Evolutionary conservation across 768 basidiomycete genomes (phyloP), one percentile per base, ranked within the genome.

Genomic region (Boletus subparvulus): DNA sequence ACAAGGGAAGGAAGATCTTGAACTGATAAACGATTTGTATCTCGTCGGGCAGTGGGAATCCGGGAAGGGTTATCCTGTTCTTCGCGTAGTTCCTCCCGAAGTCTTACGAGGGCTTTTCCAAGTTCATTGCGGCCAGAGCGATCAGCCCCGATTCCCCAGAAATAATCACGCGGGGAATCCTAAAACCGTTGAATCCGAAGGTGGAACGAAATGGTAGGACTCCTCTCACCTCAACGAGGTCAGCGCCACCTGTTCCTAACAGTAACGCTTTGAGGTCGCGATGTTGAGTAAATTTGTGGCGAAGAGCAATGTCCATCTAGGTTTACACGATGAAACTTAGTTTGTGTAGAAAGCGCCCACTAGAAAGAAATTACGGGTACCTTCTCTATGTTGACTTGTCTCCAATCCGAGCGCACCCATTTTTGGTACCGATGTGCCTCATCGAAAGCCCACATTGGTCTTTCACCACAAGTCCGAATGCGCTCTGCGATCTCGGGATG

Each of bases 91-190:
- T 78, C 80, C 46, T 74, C 71, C 58, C 88, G 77, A 61, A 90
- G 72, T 59, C 85, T 80, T 61, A 83, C 80, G 12, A 90, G 77
- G 13, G 85, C 83, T 66, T 85, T 87, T 42, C 88, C 89, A 33
- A 90, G 80, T 68, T 90, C 86, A 60, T 90, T 90, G 42, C 83
- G 81, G 21, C 88, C 88, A 63, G 77, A 73, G 28, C 78, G 73
- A 67, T 90, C 85, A 36, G 80, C 75, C 28, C 88, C 88, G 58
- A 83, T 70, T 19, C 88, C 88, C 87, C 88, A 90, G 71, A 89
- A 89, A 40, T 86, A 77, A 68, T 90, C 88, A 60, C 83, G 85
- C 55, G 85, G 84, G n/a, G 86, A 88, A 65, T 87, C 81, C 86
- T 88, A 59, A 32, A 11, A 24, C 6, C 17, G 8, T 19, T 52